Conservation (phyloP, 768 basidiomycete species). For the Rhizopogon salebrosus region DNA sequence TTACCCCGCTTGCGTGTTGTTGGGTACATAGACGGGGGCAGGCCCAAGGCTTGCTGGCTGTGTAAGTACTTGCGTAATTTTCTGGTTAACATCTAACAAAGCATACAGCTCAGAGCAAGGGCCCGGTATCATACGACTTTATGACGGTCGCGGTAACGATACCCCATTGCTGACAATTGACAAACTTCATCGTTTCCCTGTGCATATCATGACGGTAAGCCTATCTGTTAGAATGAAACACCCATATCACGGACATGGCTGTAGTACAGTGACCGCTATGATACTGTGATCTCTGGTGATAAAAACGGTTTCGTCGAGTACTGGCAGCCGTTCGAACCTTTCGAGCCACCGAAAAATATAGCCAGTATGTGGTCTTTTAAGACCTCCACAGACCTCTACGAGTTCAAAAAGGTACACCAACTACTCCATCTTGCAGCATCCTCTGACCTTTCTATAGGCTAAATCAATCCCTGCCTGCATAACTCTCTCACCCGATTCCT, state of each 20-base stretch:
- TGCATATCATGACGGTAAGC: constrained; percentile 86
- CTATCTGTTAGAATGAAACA: background rate
- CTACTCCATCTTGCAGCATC: background rate
- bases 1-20: constrained; percentile 81
- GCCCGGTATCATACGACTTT: constrained; percentile 75
- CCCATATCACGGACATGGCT: background rate
- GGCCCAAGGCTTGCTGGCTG: constrained; percentile 81
- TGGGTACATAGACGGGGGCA: constrained; percentile 93
- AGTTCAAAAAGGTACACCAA: constrained; percentile 86
- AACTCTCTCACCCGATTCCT: constrained; percentile 83
- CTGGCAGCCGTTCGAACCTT: constrained; percentile 90
- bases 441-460: constrained; percentile 42
- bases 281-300: constrained; percentile 91
- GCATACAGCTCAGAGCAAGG: constrained; percentile 66
- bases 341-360: constrained; percentile 73
- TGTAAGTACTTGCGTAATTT: constrained; percentile 46
- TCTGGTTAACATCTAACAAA: constrained; percentile 12
- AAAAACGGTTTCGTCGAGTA: constrained; percentile 95
- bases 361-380: constrained; percentile 87
- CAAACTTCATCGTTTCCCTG: constrained; percentile 79
- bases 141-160: constrained; percentile 87
- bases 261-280: constrained; percentile 87
- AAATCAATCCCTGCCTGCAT: constrained; percentile 91
- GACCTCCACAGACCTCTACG: constrained; percentile 88
- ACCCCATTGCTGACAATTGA: constrained; percentile 71